Evolutionary conservation across 2,329 filamentous ascomycete genomes (phyloP).

Genomic region (Trichothecium sympodiale): DNA sequence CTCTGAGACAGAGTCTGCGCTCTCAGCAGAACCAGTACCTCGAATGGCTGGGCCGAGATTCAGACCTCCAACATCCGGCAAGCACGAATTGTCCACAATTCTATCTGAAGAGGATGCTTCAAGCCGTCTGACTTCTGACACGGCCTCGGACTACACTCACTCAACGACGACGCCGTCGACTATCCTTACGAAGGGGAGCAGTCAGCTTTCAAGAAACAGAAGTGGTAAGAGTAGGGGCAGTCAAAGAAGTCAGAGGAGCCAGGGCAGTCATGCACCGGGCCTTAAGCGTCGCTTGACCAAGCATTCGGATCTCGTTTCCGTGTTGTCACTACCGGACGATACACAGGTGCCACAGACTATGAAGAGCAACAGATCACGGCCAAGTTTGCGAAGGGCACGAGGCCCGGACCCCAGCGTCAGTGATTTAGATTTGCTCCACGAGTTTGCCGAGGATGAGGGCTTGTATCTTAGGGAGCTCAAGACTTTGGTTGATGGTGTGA

Average conservation of each 20-base stretch:
- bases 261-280: constrained; percentile 32
- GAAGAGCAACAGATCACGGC: constrained; percentile 62
- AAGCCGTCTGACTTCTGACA: constrained; percentile 34
- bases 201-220: constrained; percentile 23
- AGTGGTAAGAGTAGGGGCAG: background rate
- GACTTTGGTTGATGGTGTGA: constrained; percentile 87
- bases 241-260: constrained; percentile 16
- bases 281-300: constrained; percentile 73
- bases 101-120: constrained; percentile 36
- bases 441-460: constrained; percentile 72
- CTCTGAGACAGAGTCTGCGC: constrained; percentile 9
- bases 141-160: constrained; percentile 34
- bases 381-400: constrained; percentile 66
- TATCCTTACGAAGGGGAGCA: constrained; percentile 32
- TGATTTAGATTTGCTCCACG: constrained; percentile 63
- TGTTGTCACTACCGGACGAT: constrained; percentile 63
- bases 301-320: constrained; percentile 88
- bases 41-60: constrained; percentile 21
- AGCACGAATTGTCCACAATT: constrained; percentile 47
- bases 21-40: constrained; percentile 11
- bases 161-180: constrained; percentile 44
- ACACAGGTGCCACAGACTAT: constrained; percentile 44
- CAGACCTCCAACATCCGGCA: constrained; percentile 40
- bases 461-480: constrained; percentile 86
- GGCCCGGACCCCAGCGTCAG: constrained; percentile 57